Base-by-base conservation (phyloP, 1,139 yeast genomes). In the Candida frijolesensis region DNA sequence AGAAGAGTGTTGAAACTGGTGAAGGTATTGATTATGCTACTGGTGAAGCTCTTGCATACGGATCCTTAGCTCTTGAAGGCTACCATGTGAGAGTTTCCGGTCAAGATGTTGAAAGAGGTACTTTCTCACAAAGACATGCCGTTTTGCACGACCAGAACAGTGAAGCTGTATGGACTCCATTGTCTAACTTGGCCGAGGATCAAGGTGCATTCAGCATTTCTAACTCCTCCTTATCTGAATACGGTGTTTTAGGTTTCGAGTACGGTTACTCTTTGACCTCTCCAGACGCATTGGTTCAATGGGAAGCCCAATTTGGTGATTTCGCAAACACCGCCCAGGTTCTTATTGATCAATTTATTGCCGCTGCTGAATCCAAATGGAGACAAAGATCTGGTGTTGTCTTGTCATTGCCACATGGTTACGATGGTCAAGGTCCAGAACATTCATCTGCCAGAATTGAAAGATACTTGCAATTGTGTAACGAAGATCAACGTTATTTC, bases 221-320 rank as follows among this genome's bases (percentile, higher is more conserved):
- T 52, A 95, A 95, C 83, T 92, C 98, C n/a, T 91, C 98, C 8
- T 82, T 95, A 65, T 91, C 98, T 44, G 99, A 95, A 77, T 95
- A 91, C 71, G 99, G 99, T 82, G 97, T 90, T 51, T 87, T 94
- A 92, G 98, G 99, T 61, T 95, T 90, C 71, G 99, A 95, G 76
- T 95, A 95, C 69, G 99, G 99, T 76, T 95, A 94, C 80, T 94
- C 99, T 9, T 82, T 95, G 72, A 89, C 97, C 55, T 89, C 96
- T 48, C 99, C 99, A 58, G 97, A 94, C 68, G 74, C 97, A 51
- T 83, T 89, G 55, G 98, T 94, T 52, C 87, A 88, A 79, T 95
- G 99, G 99, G 99, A 95, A 78, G 99, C 99, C 51, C 99, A 95
- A 79, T 95, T 95, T 64, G 99, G 99, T 83, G 99, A 95, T 77